A percentile compares a stretch with the other conserved stretches of the same genome.
These are phyloP conservation scores for Trypanosoma brucei DNA, from an alignment of 208 protist species.

Conservation along the genomic window DNA sequence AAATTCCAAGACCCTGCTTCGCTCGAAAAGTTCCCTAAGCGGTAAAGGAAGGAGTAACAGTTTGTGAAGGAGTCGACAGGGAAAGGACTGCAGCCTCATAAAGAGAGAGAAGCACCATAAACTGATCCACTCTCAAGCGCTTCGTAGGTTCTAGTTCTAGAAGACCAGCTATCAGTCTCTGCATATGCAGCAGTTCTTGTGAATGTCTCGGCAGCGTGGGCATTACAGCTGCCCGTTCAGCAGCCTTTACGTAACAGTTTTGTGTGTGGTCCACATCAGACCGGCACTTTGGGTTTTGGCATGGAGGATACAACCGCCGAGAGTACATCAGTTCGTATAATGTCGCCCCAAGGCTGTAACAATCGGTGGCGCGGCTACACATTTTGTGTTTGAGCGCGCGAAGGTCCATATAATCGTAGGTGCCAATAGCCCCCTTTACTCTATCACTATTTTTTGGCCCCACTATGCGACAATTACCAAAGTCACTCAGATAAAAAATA, in stretches of 20 bases:
- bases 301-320: conserved; percentile 64
- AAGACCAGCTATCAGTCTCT: conserved; percentile 45
- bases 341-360: conserved; percentile 70
- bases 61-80: no score
- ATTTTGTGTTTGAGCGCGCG: conserved; percentile 56
- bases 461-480: conserved; percentile 82
- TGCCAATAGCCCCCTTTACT: conserved; percentile 63
- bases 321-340: conserved; percentile 76
- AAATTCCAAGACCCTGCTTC: no score
- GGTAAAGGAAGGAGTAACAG: no score
- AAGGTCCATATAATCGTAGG: conserved; percentile 87
- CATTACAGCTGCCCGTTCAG: conserved; percentile 37
- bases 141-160: conserved; percentile 30
- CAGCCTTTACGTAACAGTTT: conserved; percentile 63
- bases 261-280: conserved; percentile 64
- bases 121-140: conserved; percentile 66
- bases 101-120: conserved; percentile 27
- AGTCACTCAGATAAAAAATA: conserved; percentile 86
- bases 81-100: conserved; percentile 2
- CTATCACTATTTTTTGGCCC: conserved; percentile 32
- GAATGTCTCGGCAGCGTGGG: conserved; percentile 1
- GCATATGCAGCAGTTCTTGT: conserved; percentile 23
- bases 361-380: conserved; percentile 71
- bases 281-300: conserved; percentile 26
- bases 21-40: no score